Evolutionary conservation across 768 basidiomycete species (phyloP), one percentile per base, ranked within the genome.

Genomic region (Boletus pseudo-olivaceus): DNA sequence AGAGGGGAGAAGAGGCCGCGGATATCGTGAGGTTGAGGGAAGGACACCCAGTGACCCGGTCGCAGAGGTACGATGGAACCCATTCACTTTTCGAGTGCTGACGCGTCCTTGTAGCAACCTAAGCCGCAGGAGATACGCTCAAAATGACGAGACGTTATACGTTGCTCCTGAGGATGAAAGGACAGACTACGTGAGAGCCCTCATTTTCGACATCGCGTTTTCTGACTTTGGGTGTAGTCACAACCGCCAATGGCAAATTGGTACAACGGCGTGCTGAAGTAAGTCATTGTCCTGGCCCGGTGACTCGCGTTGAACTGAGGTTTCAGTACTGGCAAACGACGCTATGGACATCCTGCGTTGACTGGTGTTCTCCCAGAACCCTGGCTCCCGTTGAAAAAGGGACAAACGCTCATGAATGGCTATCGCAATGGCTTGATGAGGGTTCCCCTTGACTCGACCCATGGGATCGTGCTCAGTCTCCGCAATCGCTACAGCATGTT

Each of bases 221-320:
- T 19, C 53, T 65, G 43, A 69, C 39, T 2, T 34, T 29, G 59
- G 40, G 7, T 47, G 2, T 62, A 94, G 88, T 93, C 92, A 0
- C 96, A 98, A 70, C 95, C 96, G 0, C 96, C 96, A 0, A 94
- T 98, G 91, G 87, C 89, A 14, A 92, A 92, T 62, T 95, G 92
- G 85, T 98, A 93, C 68, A 81, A 79, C 41, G 96, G 96, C 0
- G 92, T 98, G 20, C 76, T 98, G 14, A 96, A 96, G 91, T 92
- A 67, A 61, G 76, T 62, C 23, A 6, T 34, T 41, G 20, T 12
- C 14, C 11, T 23, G 12, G 17, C 38, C 29, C 1, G 27, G 34
- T 19, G 33, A 14, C 8, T 26, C 6, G 15, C 11, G 20, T 42
- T 63, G 53, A 62, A 57, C 44, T 48, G 26, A 39, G 14, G 29